Evolutionary conservation across 2,329 filamentous ascomycete species (phyloP).

Genomic region (Trichoderma sp.): DNA sequence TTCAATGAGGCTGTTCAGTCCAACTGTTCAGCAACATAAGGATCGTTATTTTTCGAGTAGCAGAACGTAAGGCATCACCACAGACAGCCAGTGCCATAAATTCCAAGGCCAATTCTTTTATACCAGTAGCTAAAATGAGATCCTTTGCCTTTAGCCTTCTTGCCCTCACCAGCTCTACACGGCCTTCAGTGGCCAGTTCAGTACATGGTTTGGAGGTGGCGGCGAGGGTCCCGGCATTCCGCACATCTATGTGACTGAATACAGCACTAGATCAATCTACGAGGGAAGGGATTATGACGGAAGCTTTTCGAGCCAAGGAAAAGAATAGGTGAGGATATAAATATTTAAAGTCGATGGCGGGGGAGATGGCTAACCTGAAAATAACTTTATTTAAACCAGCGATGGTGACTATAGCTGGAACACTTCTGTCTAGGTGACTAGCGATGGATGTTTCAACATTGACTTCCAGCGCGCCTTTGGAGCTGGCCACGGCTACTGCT

Average conservation of each 20-base stretch:
- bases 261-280: neutral
- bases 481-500: neutral
- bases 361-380: neutral
- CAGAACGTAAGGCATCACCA: neutral
- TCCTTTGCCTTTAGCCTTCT: neutral
- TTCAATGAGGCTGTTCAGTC: neutral
- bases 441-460: neutral
- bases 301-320: no score
- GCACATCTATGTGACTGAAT: neutral
- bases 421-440: neutral
- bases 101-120: neutral
- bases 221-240: neutral
- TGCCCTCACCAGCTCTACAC: neutral
- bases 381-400: neutral
- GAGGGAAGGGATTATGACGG: no score
- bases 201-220: neutral
- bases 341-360: neutral
- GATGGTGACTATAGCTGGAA: neutral
- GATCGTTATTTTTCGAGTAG: neutral
- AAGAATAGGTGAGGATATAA: neutral
- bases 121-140: neutral
- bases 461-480: neutral
- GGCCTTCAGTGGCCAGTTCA: neutral
- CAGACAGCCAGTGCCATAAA: neutral
- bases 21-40: neutral